Evolutionary conservation across 2,329 filamentous ascomycete genomes (phyloP).

Genomic region (Colletotrichum camelliae): DNA sequence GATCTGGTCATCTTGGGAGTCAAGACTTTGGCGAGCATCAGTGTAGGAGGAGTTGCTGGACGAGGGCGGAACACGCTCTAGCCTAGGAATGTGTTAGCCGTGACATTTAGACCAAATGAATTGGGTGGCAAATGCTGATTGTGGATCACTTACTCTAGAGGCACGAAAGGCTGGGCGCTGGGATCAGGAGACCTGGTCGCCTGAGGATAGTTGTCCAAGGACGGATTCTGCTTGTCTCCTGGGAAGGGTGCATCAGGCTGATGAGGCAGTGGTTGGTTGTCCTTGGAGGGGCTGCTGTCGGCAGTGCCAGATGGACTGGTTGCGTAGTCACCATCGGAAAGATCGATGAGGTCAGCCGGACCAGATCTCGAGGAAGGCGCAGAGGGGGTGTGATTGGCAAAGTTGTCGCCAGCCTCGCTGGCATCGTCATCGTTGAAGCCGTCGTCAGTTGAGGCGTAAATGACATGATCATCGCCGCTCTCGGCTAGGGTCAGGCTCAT

Average conservation of each 20-base stretch:
- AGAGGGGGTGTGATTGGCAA: not conserved
- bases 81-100: not conserved
- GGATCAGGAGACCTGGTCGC: not conserved
- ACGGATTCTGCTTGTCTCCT: not conserved
- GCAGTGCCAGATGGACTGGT: not conserved
- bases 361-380: not conserved
- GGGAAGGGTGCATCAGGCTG: not conserved
- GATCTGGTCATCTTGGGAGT: not conserved
- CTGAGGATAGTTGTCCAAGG: not conserved
- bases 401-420: not conserved
- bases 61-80: no score
- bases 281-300: not conserved
- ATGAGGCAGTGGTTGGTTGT: not conserved
- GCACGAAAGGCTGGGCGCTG: not conserved
- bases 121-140: not conserved
- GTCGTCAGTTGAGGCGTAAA: constrained; percentile 9
- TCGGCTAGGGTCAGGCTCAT: not conserved
- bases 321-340: not conserved
- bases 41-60: not conserved
- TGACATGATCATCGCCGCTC: not conserved
- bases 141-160: not conserved
- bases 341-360: constrained; percentile 1
- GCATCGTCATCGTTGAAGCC: not conserved
- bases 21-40: not conserved
- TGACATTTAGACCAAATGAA: not conserved